Evolutionary conservation across 208 protist genomes (phyloP), one percentile per base, ranked within the genome.

Genomic region (Wallacemonas rigidus): DNA sequence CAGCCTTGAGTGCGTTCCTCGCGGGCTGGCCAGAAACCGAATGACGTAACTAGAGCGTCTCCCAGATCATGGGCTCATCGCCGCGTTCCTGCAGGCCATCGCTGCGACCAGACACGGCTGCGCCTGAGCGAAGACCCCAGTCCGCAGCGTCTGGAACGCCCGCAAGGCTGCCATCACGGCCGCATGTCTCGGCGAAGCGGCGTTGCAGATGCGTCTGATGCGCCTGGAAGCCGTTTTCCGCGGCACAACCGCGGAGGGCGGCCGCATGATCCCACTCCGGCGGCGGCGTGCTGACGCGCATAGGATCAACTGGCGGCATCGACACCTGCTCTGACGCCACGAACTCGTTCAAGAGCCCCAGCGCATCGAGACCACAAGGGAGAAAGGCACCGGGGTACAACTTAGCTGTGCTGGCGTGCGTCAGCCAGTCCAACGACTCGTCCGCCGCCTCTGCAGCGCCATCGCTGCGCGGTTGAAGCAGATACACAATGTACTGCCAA

Each of bases 321-420:
- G 62, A 54, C 17, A 75, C 57, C 48, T 69, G 76, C 8, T 75
- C 70, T 11, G 86, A 83, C 8, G 84, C 81, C 3, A 94, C 56
- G 50, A 87, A 85, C 12, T 75, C 78, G 65, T 70, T 82, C 51
- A 95, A 78, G 12, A 91, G 67, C 0, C 67, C 81, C n/a, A 82
- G 65, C 38, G 83, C 67, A 54, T 95, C 90, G 26, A 92, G 62
- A 0, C 90, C 90, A 47, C 81, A 83, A 7, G 90, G 90, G 1
- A 95, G 76, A 68, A 95, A 84, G 9, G 83, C 83, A 53, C 84
- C 71, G 0, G 90, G 90, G 67, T 88, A 77, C 64, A 95, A 80
- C 12, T 76, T 71, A 26, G 89, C 79, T 7, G 84, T 83, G 62
- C 79, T 90, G 2, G 85, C 56, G 11, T 82, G 85, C 36, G 69